Evolutionary conservation across 176 grass and related monocot species (phyloP).

Genomic region (Carex kokanica): DNA sequence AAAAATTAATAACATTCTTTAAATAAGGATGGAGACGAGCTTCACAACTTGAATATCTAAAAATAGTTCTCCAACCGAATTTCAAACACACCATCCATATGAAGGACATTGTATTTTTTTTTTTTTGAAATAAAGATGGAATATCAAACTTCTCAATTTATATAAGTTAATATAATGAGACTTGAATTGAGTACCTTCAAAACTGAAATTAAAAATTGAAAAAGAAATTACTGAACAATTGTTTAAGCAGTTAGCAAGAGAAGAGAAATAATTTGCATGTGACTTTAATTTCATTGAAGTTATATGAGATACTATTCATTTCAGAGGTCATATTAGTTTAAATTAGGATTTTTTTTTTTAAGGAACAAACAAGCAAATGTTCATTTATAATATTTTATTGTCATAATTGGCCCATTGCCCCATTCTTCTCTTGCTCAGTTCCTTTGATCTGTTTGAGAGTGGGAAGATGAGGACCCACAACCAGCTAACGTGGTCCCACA

Average conservation of each 20-base stretch:
- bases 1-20: background rate
- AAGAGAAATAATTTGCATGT: background rate
- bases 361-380: background rate
- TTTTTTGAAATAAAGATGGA: too few species aligned
- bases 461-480: constrained; percentile 7
- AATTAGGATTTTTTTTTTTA: constrained; percentile 8
- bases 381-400: background rate
- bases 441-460: constrained; percentile 14
- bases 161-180: too few species aligned
- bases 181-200: too few species aligned
- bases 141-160: too few species aligned
- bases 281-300: background rate
- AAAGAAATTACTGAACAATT: background rate
- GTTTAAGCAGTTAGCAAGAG: background rate
- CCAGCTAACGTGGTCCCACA: constrained; percentile 15
- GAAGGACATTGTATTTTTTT: too few species aligned
- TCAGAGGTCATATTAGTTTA: background rate
- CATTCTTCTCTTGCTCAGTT: background rate
- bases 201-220: too few species aligned
- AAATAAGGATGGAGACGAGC: background rate
- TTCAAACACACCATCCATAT: too few species aligned
- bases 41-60: too few species aligned
- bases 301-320: background rate
- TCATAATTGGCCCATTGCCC: constrained; percentile 4
- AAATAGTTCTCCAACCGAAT: too few species aligned